These are phyloP conservation scores for Lasiosphaeria miniovina DNA, from an alignment of 495 filamentous ascomycete species.

Conservation along the genomic window DNA sequence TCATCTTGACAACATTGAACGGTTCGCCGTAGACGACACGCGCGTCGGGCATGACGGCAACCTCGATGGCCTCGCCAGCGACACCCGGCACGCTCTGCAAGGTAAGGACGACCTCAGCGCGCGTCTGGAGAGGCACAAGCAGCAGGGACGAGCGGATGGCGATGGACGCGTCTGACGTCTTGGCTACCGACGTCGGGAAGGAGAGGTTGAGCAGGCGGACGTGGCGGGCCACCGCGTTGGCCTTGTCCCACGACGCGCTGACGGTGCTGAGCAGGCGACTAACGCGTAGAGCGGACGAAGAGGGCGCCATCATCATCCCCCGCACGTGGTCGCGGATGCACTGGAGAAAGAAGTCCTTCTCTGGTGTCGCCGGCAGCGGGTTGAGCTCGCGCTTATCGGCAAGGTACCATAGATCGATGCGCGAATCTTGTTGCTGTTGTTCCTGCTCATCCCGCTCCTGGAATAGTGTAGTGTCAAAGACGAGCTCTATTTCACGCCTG, in stretches of 20 bases:
- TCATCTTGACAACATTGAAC: constrained; percentile 62
- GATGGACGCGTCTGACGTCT: constrained; percentile 56
- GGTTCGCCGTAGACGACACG: constrained; percentile 64
- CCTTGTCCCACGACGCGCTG: constrained; percentile 57
- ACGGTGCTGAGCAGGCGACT: constrained; percentile 55
- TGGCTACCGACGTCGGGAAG: constrained; percentile 52
- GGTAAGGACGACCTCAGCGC: constrained; percentile 54
- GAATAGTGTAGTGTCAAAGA: constrained; percentile 67
- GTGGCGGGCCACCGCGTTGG: constrained; percentile 48
- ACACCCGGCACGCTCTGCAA: constrained; percentile 22
- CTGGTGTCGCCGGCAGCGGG: constrained; percentile 44
- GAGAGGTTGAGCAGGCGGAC: constrained; percentile 52
- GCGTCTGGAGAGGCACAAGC: constrained; percentile 55
- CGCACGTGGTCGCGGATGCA: constrained; percentile 58
- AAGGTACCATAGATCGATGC: constrained; percentile 55
- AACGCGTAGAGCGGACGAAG: constrained; percentile 35
- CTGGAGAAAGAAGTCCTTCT: constrained; percentile 70
- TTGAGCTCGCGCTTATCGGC: constrained; percentile 47
- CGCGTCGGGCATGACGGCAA: constrained; percentile 45
- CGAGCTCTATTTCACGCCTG: constrained; percentile 68
- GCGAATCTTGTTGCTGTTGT: constrained; percentile 20
- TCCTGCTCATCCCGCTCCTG: constrained; percentile 11
- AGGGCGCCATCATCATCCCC: constrained; percentile 43
- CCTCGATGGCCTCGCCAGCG: constrained; percentile 37
- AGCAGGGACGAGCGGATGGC: constrained; percentile 52